Conservation (phyloP, 192 early-diverging fungal genomes). For the Mortierella claussenii region DNA sequence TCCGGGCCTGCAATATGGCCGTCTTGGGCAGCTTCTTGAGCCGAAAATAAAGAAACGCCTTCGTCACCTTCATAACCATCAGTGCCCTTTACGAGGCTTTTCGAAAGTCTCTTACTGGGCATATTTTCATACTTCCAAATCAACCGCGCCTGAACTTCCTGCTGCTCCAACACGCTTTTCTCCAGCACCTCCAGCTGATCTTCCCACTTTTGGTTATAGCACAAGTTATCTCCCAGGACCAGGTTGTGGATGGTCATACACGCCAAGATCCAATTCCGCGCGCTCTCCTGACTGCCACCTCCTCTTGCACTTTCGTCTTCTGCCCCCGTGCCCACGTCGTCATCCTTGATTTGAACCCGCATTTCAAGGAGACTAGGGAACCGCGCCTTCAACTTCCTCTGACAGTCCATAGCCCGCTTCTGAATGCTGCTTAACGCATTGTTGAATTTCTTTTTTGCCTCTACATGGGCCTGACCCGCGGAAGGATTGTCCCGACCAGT, state of each 20-base stretch:
- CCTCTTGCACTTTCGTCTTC: too few relatives aligned
- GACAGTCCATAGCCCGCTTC: constrained; percentile 31
- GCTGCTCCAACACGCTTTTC: constrained; percentile 7
- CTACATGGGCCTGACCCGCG: background rate
- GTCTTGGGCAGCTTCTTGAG: too few relatives aligned
- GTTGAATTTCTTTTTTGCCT: background rate
- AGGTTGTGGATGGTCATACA: constrained; percentile 43
- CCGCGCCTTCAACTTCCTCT: constrained; percentile 26
- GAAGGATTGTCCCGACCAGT: too few relatives aligned
- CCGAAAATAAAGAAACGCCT: too few relatives aligned
- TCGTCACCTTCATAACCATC: too few relatives aligned
- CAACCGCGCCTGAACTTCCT: constrained; percentile 15
- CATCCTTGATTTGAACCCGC: constrained; percentile 35
- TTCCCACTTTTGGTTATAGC: constrained; percentile 26
- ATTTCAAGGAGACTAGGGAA: constrained; percentile 47
- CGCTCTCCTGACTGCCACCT: constrained; percentile 17
- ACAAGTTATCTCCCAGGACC: constrained; percentile 29
- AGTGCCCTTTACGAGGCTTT: too few relatives aligned
- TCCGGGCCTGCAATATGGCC: too few relatives aligned
- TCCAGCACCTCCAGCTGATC: constrained; percentile 18
- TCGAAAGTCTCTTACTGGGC: too few relatives aligned
- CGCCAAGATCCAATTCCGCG: constrained; percentile 23
- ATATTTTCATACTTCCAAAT: constrained; percentile 17
- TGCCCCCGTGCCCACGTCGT: too few relatives aligned
- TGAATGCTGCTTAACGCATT: constrained; percentile 5